Evolutionary conservation across 768 basidiomycete species (phyloP).

Genomic region (Boletus sp.): DNA sequence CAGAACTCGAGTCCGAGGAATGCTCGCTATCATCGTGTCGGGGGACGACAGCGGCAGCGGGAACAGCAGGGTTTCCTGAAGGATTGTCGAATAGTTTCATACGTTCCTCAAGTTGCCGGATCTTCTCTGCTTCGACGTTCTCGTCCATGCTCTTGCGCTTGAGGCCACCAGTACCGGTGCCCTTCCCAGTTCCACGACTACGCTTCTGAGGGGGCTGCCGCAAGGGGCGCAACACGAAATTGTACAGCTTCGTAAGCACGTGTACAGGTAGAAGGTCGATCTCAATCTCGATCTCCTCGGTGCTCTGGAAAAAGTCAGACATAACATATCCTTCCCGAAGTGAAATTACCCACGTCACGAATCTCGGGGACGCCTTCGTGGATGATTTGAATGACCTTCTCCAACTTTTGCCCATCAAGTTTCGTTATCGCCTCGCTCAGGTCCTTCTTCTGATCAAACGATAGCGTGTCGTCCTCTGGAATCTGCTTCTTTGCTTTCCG

Average conservation of each 20-base stretch:
- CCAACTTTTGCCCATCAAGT: slow-evolving; percentile 80
- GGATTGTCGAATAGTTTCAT: slow-evolving; percentile 79
- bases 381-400: slow-evolving; percentile 92
- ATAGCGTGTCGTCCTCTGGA: slow-evolving; percentile 77
- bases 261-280: slow-evolving; percentile 86
- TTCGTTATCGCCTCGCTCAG: slow-evolving; percentile 90
- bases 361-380: slow-evolving; percentile 93
- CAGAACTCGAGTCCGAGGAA: slow-evolving; percentile 79
- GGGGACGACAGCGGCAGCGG: slow-evolving; percentile 35
- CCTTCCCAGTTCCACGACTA: slow-evolving; percentile 62
- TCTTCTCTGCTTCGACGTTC: slow-evolving; percentile 94
- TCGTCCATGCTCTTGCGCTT: slow-evolving; percentile 98
- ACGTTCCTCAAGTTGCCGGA: slow-evolving; percentile 84
- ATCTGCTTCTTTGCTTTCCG: slow-evolving; percentile 63
- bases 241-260: slow-evolving; percentile 92
- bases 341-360: slow-evolving; percentile 69
- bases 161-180: slow-evolving; percentile 83
- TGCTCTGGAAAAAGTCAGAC: slow-evolving; percentile 56
- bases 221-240: slow-evolving; percentile 84
- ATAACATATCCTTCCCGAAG: slow-evolving; percentile 7
- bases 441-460: slow-evolving; percentile 98
- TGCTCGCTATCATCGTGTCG: slow-evolving; percentile 58
- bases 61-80: slow-evolving; percentile 37
- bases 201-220: slow-evolving; percentile 67
- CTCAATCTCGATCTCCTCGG: slow-evolving; percentile 98